phyloP scores from a whole-genome alignment of 169 alveolate species.

The Cryptosporidium bovis region DNA sequence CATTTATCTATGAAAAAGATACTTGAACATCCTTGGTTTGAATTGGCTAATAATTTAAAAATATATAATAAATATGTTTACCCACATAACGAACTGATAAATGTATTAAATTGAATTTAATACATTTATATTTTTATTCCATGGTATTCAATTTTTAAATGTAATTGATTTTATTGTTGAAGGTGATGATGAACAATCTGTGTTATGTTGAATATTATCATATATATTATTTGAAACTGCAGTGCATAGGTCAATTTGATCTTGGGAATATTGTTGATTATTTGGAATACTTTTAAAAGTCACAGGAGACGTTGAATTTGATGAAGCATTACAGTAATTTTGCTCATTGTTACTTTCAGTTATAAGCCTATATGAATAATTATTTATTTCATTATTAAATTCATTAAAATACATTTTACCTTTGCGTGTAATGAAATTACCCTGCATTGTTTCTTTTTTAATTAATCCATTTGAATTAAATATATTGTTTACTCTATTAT shows the following conservation, averaged over 20 bases:
- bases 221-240: constrained; percentile 39
- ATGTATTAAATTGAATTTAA: constrained; percentile 4
- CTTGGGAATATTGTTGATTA: constrained; percentile 30
- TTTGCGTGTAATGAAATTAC: not conserved
- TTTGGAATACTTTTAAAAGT: not conserved
- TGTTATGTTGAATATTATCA: constrained; percentile 18
- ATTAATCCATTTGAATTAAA: not conserved
- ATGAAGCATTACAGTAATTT: constrained; percentile 20
- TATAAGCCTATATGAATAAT: not conserved
- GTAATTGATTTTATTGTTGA: constrained; percentile 71
- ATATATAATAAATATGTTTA: constrained; percentile 32
- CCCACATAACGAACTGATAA: constrained; percentile 44
- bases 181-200: constrained; percentile 58
- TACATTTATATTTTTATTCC: no score
- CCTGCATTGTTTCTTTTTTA: not conserved
- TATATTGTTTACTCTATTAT: no score
- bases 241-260: constrained; percentile 19
- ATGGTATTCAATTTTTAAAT: constrained; percentile 28
- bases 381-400: constrained; percentile 10
- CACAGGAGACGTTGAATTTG: constrained; percentile 22
- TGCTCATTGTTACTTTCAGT: not conserved
- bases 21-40: constrained; percentile 65
- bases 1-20: constrained; percentile 22
- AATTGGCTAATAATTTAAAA: constrained; percentile 13
- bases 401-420: not conserved